Conservation (phyloP, 371 early-diverging fungal species). For the Mortierella sp. region DNA sequence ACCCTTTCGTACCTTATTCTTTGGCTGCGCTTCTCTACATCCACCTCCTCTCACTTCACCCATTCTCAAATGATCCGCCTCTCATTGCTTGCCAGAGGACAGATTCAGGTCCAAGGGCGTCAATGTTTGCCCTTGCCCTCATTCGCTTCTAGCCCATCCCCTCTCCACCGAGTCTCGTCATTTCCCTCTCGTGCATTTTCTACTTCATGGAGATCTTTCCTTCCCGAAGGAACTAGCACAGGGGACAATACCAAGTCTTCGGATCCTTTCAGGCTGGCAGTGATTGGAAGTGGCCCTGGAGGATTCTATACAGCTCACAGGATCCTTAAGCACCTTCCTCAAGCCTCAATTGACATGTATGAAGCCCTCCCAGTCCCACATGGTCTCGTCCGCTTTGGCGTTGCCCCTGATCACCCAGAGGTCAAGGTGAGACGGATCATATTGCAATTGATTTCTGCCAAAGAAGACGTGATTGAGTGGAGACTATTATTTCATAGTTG, state of each 20-base stretch:
- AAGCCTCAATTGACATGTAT: constrained; percentile 84
- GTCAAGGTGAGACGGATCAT: constrained; percentile 80
- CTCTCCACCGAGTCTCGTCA: constrained; percentile 7
- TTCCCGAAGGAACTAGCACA: neutral
- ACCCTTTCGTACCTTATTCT: no score
- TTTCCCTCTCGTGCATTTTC: constrained; percentile 33
- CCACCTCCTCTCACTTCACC: neutral
- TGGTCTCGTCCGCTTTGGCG: constrained; percentile 96
- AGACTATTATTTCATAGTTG: neutral
- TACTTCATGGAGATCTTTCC: constrained; percentile 12
- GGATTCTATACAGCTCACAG: constrained; percentile 95
- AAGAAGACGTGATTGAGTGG: neutral
- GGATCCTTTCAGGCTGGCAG: constrained; percentile 69
- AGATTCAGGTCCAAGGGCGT: constrained; percentile 14
- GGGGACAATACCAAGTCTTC: neutral
- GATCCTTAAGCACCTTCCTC: constrained; percentile 71
- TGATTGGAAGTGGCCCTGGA: constrained; percentile 92
- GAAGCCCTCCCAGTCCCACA: constrained; percentile 91
- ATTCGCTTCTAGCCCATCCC: neutral
- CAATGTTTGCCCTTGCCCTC: neutral
- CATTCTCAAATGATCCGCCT: constrained; percentile 22
- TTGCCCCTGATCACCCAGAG: constrained; percentile 99
- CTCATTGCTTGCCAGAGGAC: constrained; percentile 31
- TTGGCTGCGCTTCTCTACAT: neutral
- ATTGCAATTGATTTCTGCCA: no score